phyloP scores from a whole-genome alignment of 1,139 yeast genomes.

The Hansenula sp. region DNA sequence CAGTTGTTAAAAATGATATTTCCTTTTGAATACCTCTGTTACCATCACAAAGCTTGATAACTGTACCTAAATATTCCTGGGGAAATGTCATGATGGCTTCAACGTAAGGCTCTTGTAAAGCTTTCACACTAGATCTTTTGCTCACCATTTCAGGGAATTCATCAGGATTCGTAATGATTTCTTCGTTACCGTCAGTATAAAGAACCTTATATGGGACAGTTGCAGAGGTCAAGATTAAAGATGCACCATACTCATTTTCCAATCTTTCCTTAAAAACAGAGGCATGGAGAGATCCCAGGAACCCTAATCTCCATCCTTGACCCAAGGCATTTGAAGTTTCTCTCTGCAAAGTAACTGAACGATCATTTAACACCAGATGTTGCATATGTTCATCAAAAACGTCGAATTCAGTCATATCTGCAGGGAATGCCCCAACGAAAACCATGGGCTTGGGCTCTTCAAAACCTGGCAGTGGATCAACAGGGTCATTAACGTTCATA shows the following conservation, averaged over 20 bases:
- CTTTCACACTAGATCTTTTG: conserved; percentile 42
- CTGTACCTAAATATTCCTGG: conserved; percentile 80
- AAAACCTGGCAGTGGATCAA: conserved; percentile 86
- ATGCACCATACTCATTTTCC: conserved; percentile 92
- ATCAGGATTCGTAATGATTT: conserved; percentile 80
- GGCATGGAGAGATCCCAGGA: conserved; percentile 91
- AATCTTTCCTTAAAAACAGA: conserved; percentile 89
- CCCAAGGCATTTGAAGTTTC: conserved; percentile 95
- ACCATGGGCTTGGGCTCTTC: conserved; percentile 99
- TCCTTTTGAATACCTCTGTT: conserved; percentile 83
- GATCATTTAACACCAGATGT: conserved; percentile 83
- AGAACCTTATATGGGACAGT: conserved; percentile 87
- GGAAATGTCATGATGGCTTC: conserved; percentile 92
- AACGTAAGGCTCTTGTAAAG: conserved; percentile 83
- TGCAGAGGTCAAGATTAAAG: conserved; percentile 89
- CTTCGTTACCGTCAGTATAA: conserved; percentile 59
- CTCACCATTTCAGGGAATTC: conserved; percentile 71
- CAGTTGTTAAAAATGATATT: conserved; percentile 71
- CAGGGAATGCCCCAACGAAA: conserved; percentile 96
- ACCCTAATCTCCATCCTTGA: conserved; percentile 96
- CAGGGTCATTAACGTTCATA: conserved; percentile 60
- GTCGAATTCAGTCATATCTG: conserved; percentile 89
- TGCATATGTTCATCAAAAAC: conserved; percentile 87
- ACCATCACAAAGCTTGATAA: conserved; percentile 79
- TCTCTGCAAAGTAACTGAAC: conserved; percentile 84